phyloP scores from a whole-genome alignment of 2,329 filamentous ascomycete species.

The Pyricularia pennisetigena region DNA sequence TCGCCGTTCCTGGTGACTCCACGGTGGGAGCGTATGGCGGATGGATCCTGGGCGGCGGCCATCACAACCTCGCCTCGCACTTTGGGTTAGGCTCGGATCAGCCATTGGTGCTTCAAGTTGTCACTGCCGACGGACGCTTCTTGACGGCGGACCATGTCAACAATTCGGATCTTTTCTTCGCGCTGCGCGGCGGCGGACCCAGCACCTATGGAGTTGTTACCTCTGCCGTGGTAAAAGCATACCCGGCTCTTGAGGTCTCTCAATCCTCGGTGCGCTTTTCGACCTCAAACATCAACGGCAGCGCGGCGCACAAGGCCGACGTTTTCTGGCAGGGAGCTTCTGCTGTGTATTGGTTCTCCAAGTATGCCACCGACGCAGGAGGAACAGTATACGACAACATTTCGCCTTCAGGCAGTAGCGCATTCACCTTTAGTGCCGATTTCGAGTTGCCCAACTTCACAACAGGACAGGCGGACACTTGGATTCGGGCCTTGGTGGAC shows the following conservation, averaged over 20 bases:
- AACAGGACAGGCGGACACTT: constrained; percentile 11
- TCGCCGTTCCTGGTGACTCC: constrained; percentile 20
- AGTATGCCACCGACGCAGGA: constrained; percentile 21
- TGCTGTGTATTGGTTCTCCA: constrained; percentile 22
- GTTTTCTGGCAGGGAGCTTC: constrained; percentile 22
- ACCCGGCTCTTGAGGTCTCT: constrained; percentile 8
- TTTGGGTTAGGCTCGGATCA: constrained; percentile 43
- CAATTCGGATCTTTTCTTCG: constrained; percentile 47
- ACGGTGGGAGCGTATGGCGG: constrained; percentile 33
- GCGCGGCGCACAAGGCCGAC: constrained; percentile 5
- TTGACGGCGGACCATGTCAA: constrained; percentile 24
- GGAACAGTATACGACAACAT: constrained; percentile 26
- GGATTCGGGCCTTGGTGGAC: constrained; percentile 22
- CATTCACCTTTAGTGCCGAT: constrained; percentile 21
- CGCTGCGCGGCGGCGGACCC: constrained; percentile 39
- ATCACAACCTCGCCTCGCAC: constrained; percentile 31
- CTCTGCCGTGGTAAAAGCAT: constrained; percentile 10
- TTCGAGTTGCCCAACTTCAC: constrained; percentile 23
- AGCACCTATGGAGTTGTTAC: constrained; percentile 14
- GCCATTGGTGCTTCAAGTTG: constrained; percentile 32
- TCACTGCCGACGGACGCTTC: constrained; percentile 34
- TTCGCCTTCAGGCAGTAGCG: constrained; percentile 11
- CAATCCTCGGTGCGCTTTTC: constrained; percentile 8
- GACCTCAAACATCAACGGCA: not conserved
- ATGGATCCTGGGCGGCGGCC: constrained; percentile 41